phyloP scores from a whole-genome alignment of 345 rosid species.

The Citrus maxima region DNA sequence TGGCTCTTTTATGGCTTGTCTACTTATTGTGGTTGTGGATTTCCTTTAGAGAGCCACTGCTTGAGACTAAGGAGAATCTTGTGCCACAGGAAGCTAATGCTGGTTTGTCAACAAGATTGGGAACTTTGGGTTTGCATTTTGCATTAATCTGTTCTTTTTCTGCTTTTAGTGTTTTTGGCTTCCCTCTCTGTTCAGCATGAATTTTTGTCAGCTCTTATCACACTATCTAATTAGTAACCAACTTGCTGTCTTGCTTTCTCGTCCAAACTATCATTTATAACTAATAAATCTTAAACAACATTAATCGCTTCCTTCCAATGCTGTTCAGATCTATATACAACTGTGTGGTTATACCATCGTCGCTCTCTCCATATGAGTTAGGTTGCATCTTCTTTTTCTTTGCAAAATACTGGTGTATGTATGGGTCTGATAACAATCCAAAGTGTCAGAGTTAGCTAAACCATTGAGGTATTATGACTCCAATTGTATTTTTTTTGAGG shows the following conservation, averaged over 20 bases:
- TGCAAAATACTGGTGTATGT: not conserved
- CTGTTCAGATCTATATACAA: not conserved
- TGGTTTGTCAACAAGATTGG: conserved; percentile 29
- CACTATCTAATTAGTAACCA: not conserved
- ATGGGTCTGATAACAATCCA: not conserved
- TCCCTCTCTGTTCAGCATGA: no score
- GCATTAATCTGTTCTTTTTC: not conserved
- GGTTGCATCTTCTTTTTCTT: not conserved
- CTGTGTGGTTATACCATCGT: not conserved
- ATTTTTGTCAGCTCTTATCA: not conserved
- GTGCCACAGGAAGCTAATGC: conserved; percentile 30
- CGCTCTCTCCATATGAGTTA: not conserved
- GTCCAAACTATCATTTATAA: not conserved
- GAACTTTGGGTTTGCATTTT: not conserved
- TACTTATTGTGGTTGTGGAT: conserved; percentile 58
- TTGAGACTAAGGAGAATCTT: conserved; percentile 28
- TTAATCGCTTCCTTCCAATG: not conserved
- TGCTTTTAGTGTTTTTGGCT: not conserved
- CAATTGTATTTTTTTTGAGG: not conserved
- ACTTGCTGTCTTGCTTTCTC: not conserved
- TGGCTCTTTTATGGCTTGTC: conserved; percentile 67
- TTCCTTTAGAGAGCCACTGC: conserved; percentile 60
- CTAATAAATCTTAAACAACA: not conserved
- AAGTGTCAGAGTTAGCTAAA: not conserved
- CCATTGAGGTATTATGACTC: not conserved